Percentiles rank a stretch among this genome's conserved stretches.
phyloP scores from a whole-genome alignment of 257 asterid genomes.

The Rauvolfia tetraphylla region DNA sequence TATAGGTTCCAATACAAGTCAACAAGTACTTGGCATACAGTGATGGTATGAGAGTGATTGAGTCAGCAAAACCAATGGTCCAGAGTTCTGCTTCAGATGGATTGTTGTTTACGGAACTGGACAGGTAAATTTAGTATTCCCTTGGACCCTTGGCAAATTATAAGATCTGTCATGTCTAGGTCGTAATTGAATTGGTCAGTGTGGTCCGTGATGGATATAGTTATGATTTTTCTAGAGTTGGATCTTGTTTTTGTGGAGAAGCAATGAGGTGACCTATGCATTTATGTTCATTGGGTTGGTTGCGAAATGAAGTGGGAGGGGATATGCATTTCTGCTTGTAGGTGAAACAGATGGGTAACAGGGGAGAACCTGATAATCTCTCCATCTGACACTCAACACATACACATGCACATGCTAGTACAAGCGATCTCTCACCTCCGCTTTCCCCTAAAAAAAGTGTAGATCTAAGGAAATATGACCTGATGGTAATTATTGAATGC shows the following conservation, averaged over 20 bases:
- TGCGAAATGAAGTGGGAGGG: neutral
- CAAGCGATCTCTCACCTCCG: too few relatives aligned
- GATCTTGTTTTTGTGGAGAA: neutral
- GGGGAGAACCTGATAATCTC: neutral
- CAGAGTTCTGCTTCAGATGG: conserved; percentile 30
- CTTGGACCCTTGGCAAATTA: neutral
- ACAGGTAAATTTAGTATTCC: conserved; percentile 27
- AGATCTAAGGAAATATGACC: too few relatives aligned
- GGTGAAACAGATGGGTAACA: neutral
- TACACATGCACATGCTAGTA: neutral
- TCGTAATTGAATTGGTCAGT: neutral
- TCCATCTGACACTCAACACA: neutral
- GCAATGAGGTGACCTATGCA: neutral
- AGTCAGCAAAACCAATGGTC: conserved; percentile 36
- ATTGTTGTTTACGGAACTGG: conserved; percentile 34
- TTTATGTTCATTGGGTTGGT: neutral
- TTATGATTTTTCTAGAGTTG: neutral
- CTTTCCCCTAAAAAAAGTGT: too few relatives aligned
- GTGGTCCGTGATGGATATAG: neutral
- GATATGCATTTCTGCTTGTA: neutral
- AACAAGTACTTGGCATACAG: conserved; percentile 49
- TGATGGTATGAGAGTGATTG: conserved; percentile 52
- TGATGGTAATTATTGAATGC: too few relatives aligned
- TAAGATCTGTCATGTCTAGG: neutral
- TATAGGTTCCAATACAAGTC: conserved; percentile 58